Base-by-base conservation (phyloP, 352 stramenopile species). In the Pythium insidiosum region DNA sequence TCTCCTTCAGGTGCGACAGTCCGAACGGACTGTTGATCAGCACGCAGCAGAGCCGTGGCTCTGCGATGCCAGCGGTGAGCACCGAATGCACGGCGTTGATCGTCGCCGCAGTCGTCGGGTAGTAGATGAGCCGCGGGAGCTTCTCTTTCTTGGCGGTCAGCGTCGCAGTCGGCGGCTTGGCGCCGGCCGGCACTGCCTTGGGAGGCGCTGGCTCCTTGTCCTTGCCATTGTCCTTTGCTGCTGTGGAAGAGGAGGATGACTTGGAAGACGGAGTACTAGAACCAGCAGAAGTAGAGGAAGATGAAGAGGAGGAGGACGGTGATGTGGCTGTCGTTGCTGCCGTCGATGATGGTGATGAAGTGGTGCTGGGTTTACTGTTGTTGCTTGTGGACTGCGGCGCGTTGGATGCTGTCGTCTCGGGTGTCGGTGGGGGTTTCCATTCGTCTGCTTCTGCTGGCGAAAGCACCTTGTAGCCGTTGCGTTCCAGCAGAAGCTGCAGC, bases 51-150 rank as follows among this genome's bases (percentile, higher is more conserved):
- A 61, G 57, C 29, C 59, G 51, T 15, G 68, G 68, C 38, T 80
- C 64, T 2, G 61, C 63, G 15, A 74, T 58, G 0, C 63, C 68
- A 18, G 65, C 61, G 34, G 67, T 66, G 18, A 84, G 46, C 7
- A 62, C 63, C 24, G 68, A 59, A 40, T 82, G 72, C 29, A 84
- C 57, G 20, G 72, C 72, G 39, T 82, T 84, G 44, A 84, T 82
- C 15, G 68, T 84, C 19, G 72, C 64, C 4, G 68, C 46, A 3
- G 72, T 84, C 30, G 71, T 80, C 24, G 66, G 61, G 45, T 81
- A 77, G 51, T 84, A 81, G 40, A 84, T 54, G 7, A 84, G 50
- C 11, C 67, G 63, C 24, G 71, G 71, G 28, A 77, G 53, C 16
- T 63, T 71, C 29, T 69, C 55, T 15, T 60, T 61, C 23, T 75